These are phyloP conservation scores for Saitozyma sp. DNA, from an alignment of 768 basidiomycete genomes.

Conservation along the genomic window DNA sequence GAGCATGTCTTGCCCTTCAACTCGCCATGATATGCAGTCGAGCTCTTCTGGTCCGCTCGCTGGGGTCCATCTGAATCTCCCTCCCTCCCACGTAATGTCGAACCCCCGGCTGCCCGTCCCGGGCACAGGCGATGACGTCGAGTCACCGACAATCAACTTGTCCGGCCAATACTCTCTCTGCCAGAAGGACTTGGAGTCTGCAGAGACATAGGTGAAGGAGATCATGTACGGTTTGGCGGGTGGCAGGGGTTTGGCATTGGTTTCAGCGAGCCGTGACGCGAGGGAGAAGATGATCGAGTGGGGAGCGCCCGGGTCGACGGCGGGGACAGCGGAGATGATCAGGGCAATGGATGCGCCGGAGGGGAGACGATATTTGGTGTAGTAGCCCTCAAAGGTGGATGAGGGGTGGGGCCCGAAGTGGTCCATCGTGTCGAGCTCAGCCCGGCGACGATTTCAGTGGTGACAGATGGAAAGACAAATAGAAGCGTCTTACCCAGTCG, in stretches of 20 bases:
- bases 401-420: constrained; percentile 27
- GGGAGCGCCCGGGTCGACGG: background rate
- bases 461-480: too few relatives aligned
- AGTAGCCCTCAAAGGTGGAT: constrained; percentile 36
- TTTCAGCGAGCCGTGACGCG: constrained; percentile 1
- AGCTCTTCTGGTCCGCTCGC: background rate
- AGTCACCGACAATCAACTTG: constrained; percentile 9
- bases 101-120: constrained; percentile 10
- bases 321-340: constrained; percentile 37
- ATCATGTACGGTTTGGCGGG: constrained; percentile 20
- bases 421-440: constrained; percentile 1
- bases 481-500: too few relatives aligned
- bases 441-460: too few relatives aligned
- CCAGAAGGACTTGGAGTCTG: constrained; percentile 13
- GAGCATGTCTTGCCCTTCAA: constrained; percentile 12
- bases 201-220: constrained; percentile 25
- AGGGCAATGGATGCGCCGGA: constrained; percentile 34
- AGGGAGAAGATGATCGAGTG: constrained; percentile 6
- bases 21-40: constrained; percentile 14
- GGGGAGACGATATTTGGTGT: constrained; percentile 36
- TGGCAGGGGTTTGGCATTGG: background rate
- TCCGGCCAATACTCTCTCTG: constrained; percentile 24
- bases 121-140: background rate
- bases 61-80: constrained; percentile 18
- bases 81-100: constrained; percentile 23